phyloP scores from a whole-genome alignment of 306 rosid species.

The Cucumis cinereus region DNA sequence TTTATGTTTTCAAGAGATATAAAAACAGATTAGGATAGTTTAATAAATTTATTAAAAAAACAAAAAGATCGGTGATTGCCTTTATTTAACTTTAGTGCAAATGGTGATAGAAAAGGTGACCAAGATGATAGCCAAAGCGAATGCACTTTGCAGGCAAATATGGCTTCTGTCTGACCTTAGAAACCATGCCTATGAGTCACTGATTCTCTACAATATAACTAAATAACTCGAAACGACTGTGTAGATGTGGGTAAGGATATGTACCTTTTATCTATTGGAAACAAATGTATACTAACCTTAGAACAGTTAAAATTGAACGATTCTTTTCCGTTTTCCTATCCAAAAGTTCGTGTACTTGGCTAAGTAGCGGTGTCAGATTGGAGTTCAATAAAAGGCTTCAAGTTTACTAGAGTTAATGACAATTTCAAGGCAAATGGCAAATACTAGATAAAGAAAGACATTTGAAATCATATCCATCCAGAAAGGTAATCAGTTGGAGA shows the following conservation, averaged over 20 bases:
- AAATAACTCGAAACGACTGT: neutral
- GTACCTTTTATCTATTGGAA: neutral
- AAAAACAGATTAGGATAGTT: neutral
- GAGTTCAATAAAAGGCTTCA: neutral
- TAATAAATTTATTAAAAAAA: neutral
- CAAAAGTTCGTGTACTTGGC: neutral
- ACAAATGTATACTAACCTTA: neutral
- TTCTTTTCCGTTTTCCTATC: neutral
- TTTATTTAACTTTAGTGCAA: neutral
- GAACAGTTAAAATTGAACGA: neutral
- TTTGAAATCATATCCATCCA: neutral
- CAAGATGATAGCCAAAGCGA: neutral
- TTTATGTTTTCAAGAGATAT: neutral
- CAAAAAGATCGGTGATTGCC: neutral
- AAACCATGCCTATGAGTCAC: neutral
- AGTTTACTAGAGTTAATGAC: neutral
- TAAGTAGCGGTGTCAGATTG: neutral
- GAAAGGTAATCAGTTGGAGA: neutral
- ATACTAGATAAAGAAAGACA: neutral
- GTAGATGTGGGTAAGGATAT: neutral
- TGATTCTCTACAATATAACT: neutral
- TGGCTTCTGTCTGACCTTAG: neutral
- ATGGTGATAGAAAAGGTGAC: constrained; percentile 2
- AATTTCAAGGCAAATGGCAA: neutral
- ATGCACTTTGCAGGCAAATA: neutral